phyloP scores from a whole-genome alignment of 768 basidiomycete genomes.

The Rhodotorula taiwanensis region DNA sequence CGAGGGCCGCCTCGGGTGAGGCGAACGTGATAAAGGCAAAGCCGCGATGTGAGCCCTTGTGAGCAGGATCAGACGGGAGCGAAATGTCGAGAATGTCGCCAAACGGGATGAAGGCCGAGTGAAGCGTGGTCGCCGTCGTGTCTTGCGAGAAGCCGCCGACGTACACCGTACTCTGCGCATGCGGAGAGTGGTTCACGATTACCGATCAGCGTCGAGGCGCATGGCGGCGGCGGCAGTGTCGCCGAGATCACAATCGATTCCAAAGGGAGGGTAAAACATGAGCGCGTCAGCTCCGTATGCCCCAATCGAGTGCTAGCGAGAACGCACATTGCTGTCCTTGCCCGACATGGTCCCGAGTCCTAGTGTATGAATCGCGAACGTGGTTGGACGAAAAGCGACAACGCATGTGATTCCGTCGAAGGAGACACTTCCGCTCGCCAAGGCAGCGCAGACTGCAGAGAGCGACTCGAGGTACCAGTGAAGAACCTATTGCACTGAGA shows the following conservation, averaged over 20 bases:
- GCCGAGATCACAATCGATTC: too few species aligned
- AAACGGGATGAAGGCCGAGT: constrained; percentile 78
- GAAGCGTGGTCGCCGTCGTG: constrained; percentile 64
- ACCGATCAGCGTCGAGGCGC: too few species aligned
- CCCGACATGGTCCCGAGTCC: not conserved
- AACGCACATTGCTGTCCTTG: not conserved
- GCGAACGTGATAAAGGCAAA: constrained; percentile 88
- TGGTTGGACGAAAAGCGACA: too few species aligned
- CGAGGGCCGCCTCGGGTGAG: constrained; percentile 74
- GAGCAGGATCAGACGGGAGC: constrained; percentile 58
- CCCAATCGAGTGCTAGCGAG: not conserved
- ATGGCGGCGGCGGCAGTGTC: too few species aligned
- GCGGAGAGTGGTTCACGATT: too few species aligned
- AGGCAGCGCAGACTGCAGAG: too few species aligned
- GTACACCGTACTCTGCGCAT: constrained; percentile 46
- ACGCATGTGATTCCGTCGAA: too few species aligned
- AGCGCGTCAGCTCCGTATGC: too few species aligned
- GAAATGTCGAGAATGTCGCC: constrained; percentile 91
- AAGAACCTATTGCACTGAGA: too few species aligned
- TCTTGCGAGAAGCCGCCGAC: constrained; percentile 37
- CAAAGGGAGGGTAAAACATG: too few species aligned
- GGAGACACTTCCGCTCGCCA: too few species aligned
- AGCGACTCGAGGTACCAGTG: too few species aligned
- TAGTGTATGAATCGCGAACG: not conserved
- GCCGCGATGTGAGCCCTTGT: constrained; percentile 53